A percentile compares a stretch with the other conserved stretches of the same genome.
These are phyloP conservation scores for Lipomyces oligophaga DNA, from an alignment of 805 yeast genomes.

Conservation along the genomic window DNA sequence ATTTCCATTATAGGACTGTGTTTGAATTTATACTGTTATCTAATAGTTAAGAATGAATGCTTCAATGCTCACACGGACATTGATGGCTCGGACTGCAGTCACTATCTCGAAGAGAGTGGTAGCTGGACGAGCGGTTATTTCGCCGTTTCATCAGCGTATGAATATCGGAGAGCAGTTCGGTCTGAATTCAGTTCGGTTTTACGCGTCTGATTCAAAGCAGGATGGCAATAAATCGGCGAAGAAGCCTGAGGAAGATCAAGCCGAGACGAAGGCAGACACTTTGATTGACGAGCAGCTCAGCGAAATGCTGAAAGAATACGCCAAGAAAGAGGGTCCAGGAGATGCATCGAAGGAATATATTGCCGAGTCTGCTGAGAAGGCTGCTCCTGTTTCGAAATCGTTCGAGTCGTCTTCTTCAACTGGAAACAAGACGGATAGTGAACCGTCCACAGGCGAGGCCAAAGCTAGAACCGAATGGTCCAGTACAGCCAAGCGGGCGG, in stretches of 20 bases:
- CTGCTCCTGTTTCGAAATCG: not conserved
- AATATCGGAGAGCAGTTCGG: no score
- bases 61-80: no score
- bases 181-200: no score
- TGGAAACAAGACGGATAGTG: conserved; percentile 3
- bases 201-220: no score
- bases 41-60: no score
- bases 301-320: conserved; percentile 18
- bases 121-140: no score
- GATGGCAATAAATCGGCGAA: conserved; percentile 1
- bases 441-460: conserved; percentile 5
- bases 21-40: no score
- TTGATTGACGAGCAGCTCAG: conserved; percentile 24
- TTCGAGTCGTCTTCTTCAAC: not conserved
- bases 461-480: conserved; percentile 44
- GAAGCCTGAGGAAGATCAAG: conserved; percentile 7
- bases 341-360: conserved; percentile 4
- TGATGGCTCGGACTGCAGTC: no score
- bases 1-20: no score
- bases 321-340: conserved; percentile 3
- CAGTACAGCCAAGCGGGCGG: conserved; percentile 46
- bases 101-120: no score
- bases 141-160: no score
- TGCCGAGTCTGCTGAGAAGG: conserved; percentile 5
- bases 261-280: conserved; percentile 22